Evolutionary conservation across 306 rosid species (phyloP).

Genomic region (Citrullus mucosospermus): DNA sequence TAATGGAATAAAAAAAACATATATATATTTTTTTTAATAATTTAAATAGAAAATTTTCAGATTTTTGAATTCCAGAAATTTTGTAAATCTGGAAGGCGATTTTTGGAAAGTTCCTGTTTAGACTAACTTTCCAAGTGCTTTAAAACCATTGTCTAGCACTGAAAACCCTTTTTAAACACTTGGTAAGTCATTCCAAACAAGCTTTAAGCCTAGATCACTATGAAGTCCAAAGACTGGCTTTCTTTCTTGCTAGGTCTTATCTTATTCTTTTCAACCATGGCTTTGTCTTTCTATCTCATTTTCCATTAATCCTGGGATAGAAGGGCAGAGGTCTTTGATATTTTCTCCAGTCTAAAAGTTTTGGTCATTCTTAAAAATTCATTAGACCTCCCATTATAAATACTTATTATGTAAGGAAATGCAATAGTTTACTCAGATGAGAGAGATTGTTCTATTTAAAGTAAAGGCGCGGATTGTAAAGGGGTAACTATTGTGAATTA

Average conservation of each 20-base stretch:
- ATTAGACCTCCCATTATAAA: not conserved
- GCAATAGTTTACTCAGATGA: not conserved
- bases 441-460: not conserved
- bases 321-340: not conserved
- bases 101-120: not conserved
- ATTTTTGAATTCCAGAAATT: not conserved
- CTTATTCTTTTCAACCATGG: not conserved
- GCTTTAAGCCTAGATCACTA: not conserved
- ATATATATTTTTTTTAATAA: not conserved
- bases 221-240: not conserved
- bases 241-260: not conserved
- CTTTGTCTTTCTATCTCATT: not conserved
- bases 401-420: not conserved
- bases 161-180: too few relatives aligned
- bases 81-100: not conserved
- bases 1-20: not conserved
- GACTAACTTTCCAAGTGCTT: too few relatives aligned
- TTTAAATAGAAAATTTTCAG: not conserved
- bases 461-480: not conserved
- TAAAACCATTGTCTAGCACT: too few relatives aligned
- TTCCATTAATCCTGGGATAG: not conserved
- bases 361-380: not conserved
- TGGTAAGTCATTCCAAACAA: too few relatives aligned
- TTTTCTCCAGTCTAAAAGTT: not conserved
- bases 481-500: not conserved